Evolutionary conservation across 148 eudicot species (phyloP).

Genomic region (Amaranthus cruentus): DNA sequence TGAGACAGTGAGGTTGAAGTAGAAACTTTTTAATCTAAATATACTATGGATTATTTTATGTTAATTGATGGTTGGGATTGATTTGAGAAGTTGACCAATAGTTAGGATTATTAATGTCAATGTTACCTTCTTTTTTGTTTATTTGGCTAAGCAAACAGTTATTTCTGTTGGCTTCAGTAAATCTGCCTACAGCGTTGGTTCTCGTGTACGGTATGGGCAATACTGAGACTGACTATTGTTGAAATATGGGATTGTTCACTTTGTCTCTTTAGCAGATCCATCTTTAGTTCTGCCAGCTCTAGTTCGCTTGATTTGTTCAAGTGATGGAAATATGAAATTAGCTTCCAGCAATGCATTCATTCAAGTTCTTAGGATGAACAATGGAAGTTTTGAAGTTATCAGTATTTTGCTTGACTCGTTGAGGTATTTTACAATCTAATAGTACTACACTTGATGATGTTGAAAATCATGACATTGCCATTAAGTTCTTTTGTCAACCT

Average conservation of each 20-base stretch:
- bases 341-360: constrained; percentile 41
- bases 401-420: constrained; percentile 55
- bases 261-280: constrained; percentile 45
- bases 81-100: too few species aligned
- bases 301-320: constrained; percentile 37
- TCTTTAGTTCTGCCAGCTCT: constrained; percentile 48
- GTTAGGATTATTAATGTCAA: too few species aligned
- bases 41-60: too few species aligned
- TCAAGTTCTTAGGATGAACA: constrained; percentile 46
- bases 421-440: constrained; percentile 36
- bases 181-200: background rate
- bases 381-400: constrained; percentile 43
- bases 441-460: background rate
- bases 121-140: background rate
- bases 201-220: background rate
- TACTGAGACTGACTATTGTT: background rate
- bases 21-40: too few species aligned
- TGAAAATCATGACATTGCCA: background rate
- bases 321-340: constrained; percentile 28
- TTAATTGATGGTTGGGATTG: too few species aligned
- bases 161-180: background rate
- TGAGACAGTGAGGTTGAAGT: too few species aligned
- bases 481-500: background rate
- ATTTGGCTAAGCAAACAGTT: background rate
- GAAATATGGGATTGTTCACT: constrained; percentile 2